These are phyloP conservation scores for Gypsophila paniculata DNA, from an alignment of 179 eudicot species.

Conservation along the genomic window DNA sequence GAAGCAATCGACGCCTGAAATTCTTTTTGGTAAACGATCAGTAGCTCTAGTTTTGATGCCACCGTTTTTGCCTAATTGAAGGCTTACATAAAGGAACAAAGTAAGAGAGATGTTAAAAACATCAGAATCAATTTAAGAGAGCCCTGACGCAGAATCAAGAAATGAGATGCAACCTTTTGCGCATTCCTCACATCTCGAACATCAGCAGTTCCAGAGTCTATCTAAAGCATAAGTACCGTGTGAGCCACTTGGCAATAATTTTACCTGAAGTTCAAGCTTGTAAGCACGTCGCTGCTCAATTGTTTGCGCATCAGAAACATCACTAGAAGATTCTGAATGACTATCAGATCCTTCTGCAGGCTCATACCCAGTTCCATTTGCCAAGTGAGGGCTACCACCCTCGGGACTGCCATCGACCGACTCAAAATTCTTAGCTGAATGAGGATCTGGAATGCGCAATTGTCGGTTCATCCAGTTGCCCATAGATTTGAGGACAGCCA, in stretches of 20 bases:
- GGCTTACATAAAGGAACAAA: not conserved
- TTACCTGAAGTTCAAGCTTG: constrained; percentile 98
- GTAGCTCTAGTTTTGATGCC: not conserved
- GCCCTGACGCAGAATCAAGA: not conserved
- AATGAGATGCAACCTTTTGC: not conserved
- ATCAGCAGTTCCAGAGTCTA: not conserved
- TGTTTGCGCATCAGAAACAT: constrained; percentile 76
- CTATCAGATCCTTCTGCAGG: constrained; percentile 67
- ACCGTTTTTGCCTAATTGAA: not conserved
- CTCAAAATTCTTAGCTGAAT: constrained; percentile 51
- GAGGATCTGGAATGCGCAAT: constrained; percentile 77
- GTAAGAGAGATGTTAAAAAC: not conserved
- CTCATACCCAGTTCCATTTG: constrained; percentile 70
- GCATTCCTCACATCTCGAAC: not conserved
- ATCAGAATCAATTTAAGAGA: not conserved
- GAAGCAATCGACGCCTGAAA: not conserved
- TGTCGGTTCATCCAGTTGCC: constrained; percentile 96
- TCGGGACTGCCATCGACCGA: constrained; percentile 51
- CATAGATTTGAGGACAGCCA: constrained; percentile 82
- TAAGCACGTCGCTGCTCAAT: constrained; percentile 98
- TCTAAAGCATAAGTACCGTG: not conserved
- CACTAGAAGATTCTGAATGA: constrained; percentile 70
- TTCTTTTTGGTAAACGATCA: not conserved
- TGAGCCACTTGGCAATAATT: not conserved
- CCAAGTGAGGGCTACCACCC: constrained; percentile 40